Evolutionary conservation across 169 alveolate species (phyloP).

Genomic region (Cryptosporidium canis): DNA sequence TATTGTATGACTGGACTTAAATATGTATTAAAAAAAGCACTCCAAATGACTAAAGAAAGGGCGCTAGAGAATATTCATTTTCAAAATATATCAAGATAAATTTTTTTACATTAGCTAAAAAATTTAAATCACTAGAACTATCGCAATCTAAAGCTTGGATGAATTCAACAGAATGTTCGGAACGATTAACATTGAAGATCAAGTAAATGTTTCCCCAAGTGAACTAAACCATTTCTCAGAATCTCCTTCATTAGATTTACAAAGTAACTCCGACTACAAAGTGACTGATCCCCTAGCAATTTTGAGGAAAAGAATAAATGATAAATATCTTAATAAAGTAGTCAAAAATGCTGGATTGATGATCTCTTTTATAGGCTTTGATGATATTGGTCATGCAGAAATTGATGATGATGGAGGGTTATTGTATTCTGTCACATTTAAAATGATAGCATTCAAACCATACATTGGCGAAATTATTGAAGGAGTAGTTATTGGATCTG

Average conservation of each 20-base stretch:
- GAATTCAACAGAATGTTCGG: constrained; percentile 21
- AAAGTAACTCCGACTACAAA: not conserved
- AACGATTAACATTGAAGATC: constrained; percentile 23
- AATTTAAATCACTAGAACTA: not conserved
- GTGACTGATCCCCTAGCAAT: constrained; percentile 3
- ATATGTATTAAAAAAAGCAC: too few relatives aligned
- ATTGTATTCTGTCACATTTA: constrained; percentile 11
- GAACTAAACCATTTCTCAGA: constrained; percentile 11
- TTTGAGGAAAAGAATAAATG: constrained; percentile 43
- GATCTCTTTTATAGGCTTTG: constrained; percentile 27
- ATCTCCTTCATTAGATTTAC: not conserved
- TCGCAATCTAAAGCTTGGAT: not conserved
- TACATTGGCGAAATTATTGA: constrained; percentile 51
- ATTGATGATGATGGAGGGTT: constrained; percentile 46
- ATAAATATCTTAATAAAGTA: constrained; percentile 30
- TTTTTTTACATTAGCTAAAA: not conserved
- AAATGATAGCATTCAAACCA: constrained; percentile 60
- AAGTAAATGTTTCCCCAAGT: constrained; percentile 32
- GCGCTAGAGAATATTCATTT: too few relatives aligned
- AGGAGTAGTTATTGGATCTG: constrained; percentile 41
- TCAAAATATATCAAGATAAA: not conserved
- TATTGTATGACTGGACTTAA: too few relatives aligned
- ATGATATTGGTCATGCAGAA: constrained; percentile 44
- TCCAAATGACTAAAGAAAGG: too few relatives aligned
- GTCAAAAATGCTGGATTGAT: constrained; percentile 61